Conservation (phyloP, 208 protist genomes). For the Acanthamoeba sp. region DNA sequence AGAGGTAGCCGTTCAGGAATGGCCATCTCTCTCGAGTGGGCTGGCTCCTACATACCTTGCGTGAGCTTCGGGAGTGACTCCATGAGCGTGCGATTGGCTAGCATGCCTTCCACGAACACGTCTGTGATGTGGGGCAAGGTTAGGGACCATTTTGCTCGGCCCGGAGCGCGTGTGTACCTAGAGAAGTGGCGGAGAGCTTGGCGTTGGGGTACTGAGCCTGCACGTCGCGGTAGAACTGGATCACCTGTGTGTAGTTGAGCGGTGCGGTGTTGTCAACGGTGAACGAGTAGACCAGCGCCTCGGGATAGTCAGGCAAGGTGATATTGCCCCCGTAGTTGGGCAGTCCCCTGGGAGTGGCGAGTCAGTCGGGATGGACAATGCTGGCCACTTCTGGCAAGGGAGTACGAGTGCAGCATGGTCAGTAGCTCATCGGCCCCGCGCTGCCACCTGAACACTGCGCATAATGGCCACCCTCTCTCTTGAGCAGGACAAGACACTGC, state of each 20-base stretch:
- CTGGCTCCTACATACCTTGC: background rate
- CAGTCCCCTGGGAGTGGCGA: background rate
- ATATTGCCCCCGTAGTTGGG: background rate
- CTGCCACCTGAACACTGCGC: background rate
- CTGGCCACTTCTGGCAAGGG: too few relatives aligned
- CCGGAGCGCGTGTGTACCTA: background rate
- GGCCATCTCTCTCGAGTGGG: background rate
- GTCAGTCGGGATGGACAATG: too few relatives aligned
- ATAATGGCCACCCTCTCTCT: background rate
- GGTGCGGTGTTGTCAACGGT: conserved; percentile 9
- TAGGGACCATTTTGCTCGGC: too few relatives aligned
- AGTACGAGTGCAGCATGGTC: background rate
- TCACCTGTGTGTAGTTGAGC: background rate
- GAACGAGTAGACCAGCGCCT: conserved; percentile 33
- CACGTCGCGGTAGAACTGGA: background rate
- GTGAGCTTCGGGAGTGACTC: background rate
- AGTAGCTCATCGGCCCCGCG: background rate
- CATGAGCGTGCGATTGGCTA: background rate
- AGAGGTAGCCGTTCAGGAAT: too few relatives aligned
- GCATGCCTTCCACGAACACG: background rate
- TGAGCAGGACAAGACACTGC: background rate
- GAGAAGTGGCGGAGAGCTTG: background rate
- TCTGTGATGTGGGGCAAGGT: background rate
- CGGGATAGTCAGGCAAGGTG: background rate
- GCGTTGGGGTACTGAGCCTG: conserved; percentile 46